These are phyloP conservation scores for Amanita fuliginea DNA, from an alignment of 768 basidiomycete genomes.

Conservation along the genomic window DNA sequence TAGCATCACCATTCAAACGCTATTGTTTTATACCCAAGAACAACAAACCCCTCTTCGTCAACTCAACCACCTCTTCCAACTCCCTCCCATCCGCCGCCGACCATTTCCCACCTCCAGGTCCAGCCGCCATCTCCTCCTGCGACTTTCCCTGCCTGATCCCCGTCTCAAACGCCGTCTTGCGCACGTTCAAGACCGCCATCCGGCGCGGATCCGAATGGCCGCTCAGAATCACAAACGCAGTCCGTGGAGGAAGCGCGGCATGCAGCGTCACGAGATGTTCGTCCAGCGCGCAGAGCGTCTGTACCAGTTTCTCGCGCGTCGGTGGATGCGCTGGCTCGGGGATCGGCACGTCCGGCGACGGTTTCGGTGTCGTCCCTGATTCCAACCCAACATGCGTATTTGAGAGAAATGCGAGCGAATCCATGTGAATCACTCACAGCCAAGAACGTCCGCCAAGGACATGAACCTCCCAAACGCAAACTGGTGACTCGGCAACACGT, in stretches of 20 bases:
- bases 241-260: constrained; percentile 59
- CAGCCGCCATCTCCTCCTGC: constrained; percentile 33
- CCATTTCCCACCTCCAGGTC: constrained; percentile 49
- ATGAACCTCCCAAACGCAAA: constrained; percentile 82
- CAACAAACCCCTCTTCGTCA: constrained; percentile 71
- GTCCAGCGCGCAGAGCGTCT: constrained; percentile 44
- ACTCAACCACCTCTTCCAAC: constrained; percentile 70
- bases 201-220: constrained; percentile 82
- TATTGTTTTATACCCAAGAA: constrained; percentile 54
- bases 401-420: no score
- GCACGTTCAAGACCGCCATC: constrained; percentile 64
- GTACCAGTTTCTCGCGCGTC: constrained; percentile 20
- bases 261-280: constrained; percentile 51
- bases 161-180: constrained; percentile 64
- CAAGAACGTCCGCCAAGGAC: constrained; percentile 65
- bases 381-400: no score
- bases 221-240: constrained; percentile 77
- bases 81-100: constrained; percentile 63
- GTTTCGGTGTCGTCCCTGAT: constrained; percentile 49
- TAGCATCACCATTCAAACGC: background rate
- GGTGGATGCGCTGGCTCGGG: constrained; percentile 20
- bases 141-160: constrained; percentile 45
- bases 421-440: constrained; percentile 51
- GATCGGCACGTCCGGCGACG: constrained; percentile 23
- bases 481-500: constrained; percentile 52